Evolutionary conservation across 495 filamentous ascomycete species (phyloP).

Genomic region (Xylaria sp.): DNA sequence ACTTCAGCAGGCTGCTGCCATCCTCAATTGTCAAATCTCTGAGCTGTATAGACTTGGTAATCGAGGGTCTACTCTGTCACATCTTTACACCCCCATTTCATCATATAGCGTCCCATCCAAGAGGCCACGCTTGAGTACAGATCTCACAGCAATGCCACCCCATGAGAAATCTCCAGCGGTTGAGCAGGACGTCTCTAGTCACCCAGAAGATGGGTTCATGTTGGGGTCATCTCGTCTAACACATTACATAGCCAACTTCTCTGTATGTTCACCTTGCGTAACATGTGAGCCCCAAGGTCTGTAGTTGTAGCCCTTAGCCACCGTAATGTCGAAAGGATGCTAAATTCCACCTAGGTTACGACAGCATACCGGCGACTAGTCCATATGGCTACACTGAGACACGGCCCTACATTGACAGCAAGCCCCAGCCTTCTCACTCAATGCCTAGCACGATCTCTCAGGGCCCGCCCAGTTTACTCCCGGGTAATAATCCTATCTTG

Average conservation of each 20-base stretch:
- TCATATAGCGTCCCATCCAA: conserved; percentile 41
- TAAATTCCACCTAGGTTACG: conserved; percentile 40
- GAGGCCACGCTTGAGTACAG: conserved; percentile 45
- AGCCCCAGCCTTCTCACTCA: conserved; percentile 40
- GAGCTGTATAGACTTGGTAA: conserved; percentile 40
- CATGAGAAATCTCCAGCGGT: conserved; percentile 49
- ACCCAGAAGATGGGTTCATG: conserved; percentile 33
- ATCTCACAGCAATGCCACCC: conserved; percentile 34
- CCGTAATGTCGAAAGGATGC: conserved; percentile 28
- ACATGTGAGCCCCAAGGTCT: conserved; percentile 47
- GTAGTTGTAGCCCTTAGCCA: conserved; percentile 31
- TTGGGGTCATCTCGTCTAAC: conserved; percentile 45
- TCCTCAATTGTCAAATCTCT: conserved; percentile 39
- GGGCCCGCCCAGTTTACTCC: conserved; percentile 38
- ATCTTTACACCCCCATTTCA: conserved; percentile 30
- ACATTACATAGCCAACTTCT: conserved; percentile 47
- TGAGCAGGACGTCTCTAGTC: conserved; percentile 36
- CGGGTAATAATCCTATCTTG: conserved; percentile 41
- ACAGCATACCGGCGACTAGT: conserved; percentile 42
- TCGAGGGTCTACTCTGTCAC: conserved; percentile 37
- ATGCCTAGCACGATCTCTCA: conserved; percentile 35
- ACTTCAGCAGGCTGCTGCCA: conserved; percentile 44
- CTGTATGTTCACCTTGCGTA: conserved; percentile 49
- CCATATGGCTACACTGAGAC: conserved; percentile 42
- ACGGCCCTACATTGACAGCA: conserved; percentile 42